These are phyloP conservation scores for Lablab purpureus DNA, from an alignment of 306 rosid genomes.

Conservation along the genomic window DNA sequence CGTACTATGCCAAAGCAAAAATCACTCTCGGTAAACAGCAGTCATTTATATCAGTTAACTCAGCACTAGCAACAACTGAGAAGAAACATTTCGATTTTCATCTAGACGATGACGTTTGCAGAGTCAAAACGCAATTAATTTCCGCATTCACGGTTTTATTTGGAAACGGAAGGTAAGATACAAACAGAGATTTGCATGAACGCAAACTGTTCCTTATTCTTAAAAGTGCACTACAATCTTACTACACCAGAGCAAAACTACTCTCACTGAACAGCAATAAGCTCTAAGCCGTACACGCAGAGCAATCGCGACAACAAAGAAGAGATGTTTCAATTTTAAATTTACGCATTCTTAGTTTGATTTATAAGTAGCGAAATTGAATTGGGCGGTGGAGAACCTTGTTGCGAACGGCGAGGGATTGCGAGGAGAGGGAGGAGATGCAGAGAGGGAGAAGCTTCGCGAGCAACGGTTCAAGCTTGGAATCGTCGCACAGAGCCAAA, in stretches of 20 bases:
- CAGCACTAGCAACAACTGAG: not conserved
- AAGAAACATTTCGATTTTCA: not conserved
- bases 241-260: not conserved
- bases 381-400: constrained; percentile 55
- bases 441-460: constrained; percentile 82
- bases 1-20: not conserved
- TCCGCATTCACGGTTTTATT: not conserved
- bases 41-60: not conserved
- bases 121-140: not conserved
- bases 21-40: not conserved
- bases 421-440: constrained; percentile 82
- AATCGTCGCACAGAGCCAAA: constrained; percentile 91
- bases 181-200: not conserved
- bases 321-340: too few relatives aligned
- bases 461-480: constrained; percentile 82
- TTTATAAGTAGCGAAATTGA: not conserved
- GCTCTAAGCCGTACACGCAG: not conserved
- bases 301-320: not conserved
- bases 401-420: constrained; percentile 72
- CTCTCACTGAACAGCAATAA: not conserved
- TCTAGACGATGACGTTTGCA: not conserved
- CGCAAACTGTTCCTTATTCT: too few relatives aligned
- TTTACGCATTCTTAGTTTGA: not conserved
- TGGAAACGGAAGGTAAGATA: not conserved
- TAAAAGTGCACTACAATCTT: not conserved